These are phyloP conservation scores for Davidsoniella australis DNA, from an alignment of 2,329 filamentous ascomycete genomes.

Conservation along the genomic window DNA sequence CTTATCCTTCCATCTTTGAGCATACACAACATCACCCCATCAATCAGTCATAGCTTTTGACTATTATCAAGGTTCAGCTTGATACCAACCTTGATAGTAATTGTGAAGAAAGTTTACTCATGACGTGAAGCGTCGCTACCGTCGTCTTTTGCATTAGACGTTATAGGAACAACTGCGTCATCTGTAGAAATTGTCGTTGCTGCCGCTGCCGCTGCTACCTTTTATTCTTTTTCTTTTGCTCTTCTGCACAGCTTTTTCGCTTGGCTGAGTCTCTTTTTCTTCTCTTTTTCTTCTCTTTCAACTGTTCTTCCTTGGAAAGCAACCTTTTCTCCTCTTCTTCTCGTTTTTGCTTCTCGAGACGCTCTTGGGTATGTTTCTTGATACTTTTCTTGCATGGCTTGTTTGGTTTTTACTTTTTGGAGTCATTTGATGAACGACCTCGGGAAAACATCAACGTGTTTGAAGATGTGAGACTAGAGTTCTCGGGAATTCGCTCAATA, in stretches of 20 bases:
- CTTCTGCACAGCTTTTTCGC: conserved; percentile 41
- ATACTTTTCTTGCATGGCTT: conserved; percentile 42
- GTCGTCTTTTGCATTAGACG: too few relatives aligned
- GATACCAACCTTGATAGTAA: too few relatives aligned
- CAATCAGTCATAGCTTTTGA: too few relatives aligned
- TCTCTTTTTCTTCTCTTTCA: conserved; percentile 42
- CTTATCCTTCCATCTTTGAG: too few relatives aligned
- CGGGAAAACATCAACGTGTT: conserved; percentile 4
- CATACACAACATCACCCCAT: too few relatives aligned
- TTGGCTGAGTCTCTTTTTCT: conserved; percentile 44
- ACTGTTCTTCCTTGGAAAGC: conserved; percentile 30
- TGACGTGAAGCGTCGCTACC: background rate
- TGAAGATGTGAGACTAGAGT: conserved; percentile 16
- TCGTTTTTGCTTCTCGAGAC: conserved; percentile 24
- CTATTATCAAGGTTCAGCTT: too few relatives aligned
- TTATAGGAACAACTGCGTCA: conserved; percentile 3
- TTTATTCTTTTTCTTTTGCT: conserved; percentile 39
- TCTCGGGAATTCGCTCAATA: conserved; percentile 23
- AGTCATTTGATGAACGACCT: background rate
- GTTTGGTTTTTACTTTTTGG: conserved; percentile 12
- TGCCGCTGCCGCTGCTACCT: conserved; percentile 18
- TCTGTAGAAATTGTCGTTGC: conserved; percentile 13
- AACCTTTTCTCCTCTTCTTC: conserved; percentile 25
- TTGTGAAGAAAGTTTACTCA: too few relatives aligned
- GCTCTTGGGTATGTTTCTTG: conserved; percentile 28